Percentiles rank a stretch among this genome's conserved stretches.
These are phyloP conservation scores for Tirmania nivea DNA, from an alignment of 495 filamentous ascomycete species.

Conservation along the genomic window DNA sequence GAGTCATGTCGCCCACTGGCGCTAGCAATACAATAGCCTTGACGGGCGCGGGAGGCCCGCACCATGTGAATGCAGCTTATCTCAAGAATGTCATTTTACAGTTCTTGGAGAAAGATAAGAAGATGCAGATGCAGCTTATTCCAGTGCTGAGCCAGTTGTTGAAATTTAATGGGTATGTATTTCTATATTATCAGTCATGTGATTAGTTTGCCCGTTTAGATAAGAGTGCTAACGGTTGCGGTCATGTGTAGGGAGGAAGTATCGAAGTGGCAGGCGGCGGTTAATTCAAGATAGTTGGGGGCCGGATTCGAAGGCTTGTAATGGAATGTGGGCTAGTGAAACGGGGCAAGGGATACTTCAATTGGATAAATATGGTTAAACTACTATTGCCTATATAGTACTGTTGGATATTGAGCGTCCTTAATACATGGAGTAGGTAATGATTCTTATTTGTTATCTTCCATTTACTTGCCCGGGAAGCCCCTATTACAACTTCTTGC, in stretches of 20 bases:
- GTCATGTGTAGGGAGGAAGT: background rate
- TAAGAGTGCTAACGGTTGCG: background rate
- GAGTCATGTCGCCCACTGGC: constrained; percentile 24
- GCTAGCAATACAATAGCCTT: background rate
- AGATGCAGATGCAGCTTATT: constrained; percentile 69
- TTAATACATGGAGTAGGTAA: too few species aligned
- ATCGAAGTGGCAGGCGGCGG: constrained; percentile 1
- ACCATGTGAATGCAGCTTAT: constrained; percentile 45
- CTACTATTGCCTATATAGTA: too few species aligned
- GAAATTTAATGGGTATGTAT: constrained; percentile 51
- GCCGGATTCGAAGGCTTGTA: too few species aligned
- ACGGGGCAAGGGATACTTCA: too few species aligned
- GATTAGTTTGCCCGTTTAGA: too few species aligned
- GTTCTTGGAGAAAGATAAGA: constrained; percentile 88
- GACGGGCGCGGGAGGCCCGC: constrained; percentile 19
- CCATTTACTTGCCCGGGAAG: too few species aligned
- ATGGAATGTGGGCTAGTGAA: too few species aligned
- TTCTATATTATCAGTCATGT: background rate
- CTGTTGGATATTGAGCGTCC: too few species aligned
- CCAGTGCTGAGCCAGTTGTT: constrained; percentile 79
- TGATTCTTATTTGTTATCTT: too few species aligned
- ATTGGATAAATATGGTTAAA: too few species aligned
- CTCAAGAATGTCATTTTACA: constrained; percentile 88
- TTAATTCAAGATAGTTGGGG: background rate
- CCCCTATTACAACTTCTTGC: too few species aligned